Percentiles rank a stretch among this genome's conserved stretches.
Evolutionary conservation across 140 eudicot species (phyloP).

Genomic region (Eryngium alpinum): DNA sequence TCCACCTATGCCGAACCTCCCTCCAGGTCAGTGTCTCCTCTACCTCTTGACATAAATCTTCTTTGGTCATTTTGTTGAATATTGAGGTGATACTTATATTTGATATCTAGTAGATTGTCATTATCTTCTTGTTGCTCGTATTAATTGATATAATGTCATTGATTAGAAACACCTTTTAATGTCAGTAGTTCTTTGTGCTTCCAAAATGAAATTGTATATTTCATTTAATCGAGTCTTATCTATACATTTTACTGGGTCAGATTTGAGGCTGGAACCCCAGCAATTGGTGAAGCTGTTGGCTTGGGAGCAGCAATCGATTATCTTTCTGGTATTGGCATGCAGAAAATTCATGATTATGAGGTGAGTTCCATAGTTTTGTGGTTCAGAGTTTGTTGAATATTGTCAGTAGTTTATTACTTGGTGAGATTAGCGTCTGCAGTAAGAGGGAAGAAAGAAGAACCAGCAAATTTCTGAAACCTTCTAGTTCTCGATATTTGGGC

Average conservation of each 20-base stretch:
- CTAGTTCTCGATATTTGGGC: not conserved
- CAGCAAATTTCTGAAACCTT: not conserved
- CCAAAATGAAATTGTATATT: not conserved
- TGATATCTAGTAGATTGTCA: not conserved
- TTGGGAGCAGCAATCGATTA: constrained; percentile 95
- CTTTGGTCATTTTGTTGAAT: not conserved
- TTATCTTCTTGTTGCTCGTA: not conserved
- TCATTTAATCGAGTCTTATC: not conserved
- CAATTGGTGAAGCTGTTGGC: constrained; percentile 97
- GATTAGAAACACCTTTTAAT: not conserved
- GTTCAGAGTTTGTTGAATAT: not conserved
- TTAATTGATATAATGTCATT: not conserved
- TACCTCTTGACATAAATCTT: not conserved
- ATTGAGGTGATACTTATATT: not conserved
- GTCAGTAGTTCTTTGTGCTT: not conserved
- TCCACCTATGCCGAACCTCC: constrained; percentile 98
- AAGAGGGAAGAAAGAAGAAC: not conserved
- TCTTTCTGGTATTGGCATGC: constrained; percentile 91
- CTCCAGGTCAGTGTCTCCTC: constrained; percentile 56
- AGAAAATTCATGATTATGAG: constrained; percentile 97
- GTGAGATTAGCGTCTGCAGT: not conserved
- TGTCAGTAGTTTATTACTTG: too few relatives aligned
- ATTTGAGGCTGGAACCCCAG: constrained; percentile 99
- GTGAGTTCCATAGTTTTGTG: constrained; percentile 25
- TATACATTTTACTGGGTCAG: constrained; percentile 29